Base-by-base conservation (phyloP, 2,329 filamentous ascomycete species). In the Lasiodiplodia sp. region DNA sequence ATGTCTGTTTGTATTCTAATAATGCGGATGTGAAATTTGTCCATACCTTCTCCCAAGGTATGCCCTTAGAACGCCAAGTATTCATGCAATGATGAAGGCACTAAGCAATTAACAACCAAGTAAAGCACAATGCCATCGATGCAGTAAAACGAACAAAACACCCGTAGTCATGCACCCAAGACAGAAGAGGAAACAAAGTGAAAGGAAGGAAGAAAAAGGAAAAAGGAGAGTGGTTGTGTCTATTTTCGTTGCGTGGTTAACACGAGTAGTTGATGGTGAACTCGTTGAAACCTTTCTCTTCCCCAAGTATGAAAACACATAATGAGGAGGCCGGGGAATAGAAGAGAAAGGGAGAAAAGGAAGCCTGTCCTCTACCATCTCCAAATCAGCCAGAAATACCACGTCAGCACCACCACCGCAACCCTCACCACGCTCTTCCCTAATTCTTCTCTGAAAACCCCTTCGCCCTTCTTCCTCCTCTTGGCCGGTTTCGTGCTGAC, bases 351-450 rank as follows among this genome's bases (percentile, higher is more conserved):
- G 21, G 12, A 23, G 49, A 52, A 14, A 25, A 1, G 49, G 4
- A 8, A 7, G 8, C 55, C n/a, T 25, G 23, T 14, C 16, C n/a
- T 60, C 23, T 40, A 68, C 67, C 67, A 68, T n/a, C 38, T 38
- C 57, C 86, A 88, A 68, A 90, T 83, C 73, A 95, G 80, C 80
- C 89, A 92, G 37, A 83, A 83, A 84, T 92, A 96, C 77, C 89
- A 89, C 16, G 82, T 72, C 55, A 90, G 78, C 23, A 87, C 88
- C 78, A 92, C 86, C 84, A 87, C 88, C 6, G 83, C 84, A 3
- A 94, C 89, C 58, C 87, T 83, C 81, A 87, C 88, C 21, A 90
- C 73, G 55, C 87, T 90, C 10, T 83, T 85, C 79, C 84, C 85
- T 47, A 93, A 79, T 77, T 95, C 91, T 31, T 83, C 82, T 38